Base-by-base conservation (phyloP, 768 basidiomycete species). In the Lentinula guzmanii region DNA sequence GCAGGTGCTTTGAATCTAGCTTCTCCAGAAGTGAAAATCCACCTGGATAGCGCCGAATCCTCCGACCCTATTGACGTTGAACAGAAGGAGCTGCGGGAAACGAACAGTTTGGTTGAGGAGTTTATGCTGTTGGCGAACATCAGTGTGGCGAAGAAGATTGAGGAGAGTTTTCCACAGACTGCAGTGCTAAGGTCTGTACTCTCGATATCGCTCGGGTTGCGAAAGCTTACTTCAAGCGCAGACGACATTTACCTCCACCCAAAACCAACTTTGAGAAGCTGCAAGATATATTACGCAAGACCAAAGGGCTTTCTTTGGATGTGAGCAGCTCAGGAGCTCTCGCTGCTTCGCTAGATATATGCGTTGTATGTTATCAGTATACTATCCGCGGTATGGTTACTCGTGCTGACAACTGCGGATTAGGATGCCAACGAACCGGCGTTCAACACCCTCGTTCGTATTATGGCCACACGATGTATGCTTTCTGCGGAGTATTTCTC, bases 401-500 rank as follows among this genome's bases (percentile, higher is more conserved):
- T 24, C 42, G 50, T 48, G 31, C 56, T 58, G 15, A 48, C 5
- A 31, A 46, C 18, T 31, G 21, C 9, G 10, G 10, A 18, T 16
- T 57, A 95, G 94, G 94, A 97, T 69, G 81, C 89, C 0, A 72
- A 75, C 16, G 86, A 93, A 67, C 91, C 95, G 0, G 87, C 93
- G 0, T 98, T 99, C 80, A 99, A 98, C 68, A 98, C 95, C 0
- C 83, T 98, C 16, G 96, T 99, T 41, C 87, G 97, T 45, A 98
- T 99, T 72, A 98, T 99, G 95, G 95, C 97, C 2, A 98, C 96
- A 3, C 81, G 97, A 34, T 98, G 97, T 72, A 99, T 99, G 97
- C 80, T 98, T 28, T 89, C 95, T 0, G 97, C 97, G 18, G 97
- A 99, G 71, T 99, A 99, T 72, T 98, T 98, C 76, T 93, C 91